Evolutionary conservation across 2,329 filamentous ascomycete genomes (phyloP), one percentile per base, ranked within the genome.

Genomic region (Claviceps sp.): DNA sequence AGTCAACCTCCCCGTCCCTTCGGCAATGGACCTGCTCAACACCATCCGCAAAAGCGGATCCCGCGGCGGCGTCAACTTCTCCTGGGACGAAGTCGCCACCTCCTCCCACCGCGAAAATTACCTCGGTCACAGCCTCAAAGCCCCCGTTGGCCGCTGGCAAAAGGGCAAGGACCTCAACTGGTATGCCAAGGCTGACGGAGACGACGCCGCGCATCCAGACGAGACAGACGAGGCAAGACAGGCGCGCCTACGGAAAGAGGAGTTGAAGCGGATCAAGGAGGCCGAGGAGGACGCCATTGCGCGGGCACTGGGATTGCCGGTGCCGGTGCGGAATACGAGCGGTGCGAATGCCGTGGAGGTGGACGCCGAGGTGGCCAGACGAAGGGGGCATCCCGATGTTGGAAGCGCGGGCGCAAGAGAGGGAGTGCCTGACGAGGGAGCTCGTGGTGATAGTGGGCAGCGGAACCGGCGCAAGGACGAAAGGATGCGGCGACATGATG

Each of bases 1-100:
- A 14, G 16, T 13, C 19, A n/a, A 40, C 3, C n/a, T 41, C 7
- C 5, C 19, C 41, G 11, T 3, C 17, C 41, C 17, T 22, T 19
- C 26, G 48, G 52, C 55, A 52, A 96, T 98, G 93, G 93, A 98
- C 77, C 80, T 98, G 52, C 81, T 97, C 51, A 87, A 90, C 54
- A 89, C 87, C 43, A 85, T 98, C 56, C 88, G 90, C 63, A 97
- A 98, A 71, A 72, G 76, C 17, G 91, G 95, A 67, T 93, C 89
- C 61, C 85, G 93, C 59, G 93, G 93, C 63, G 93, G 93, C 64
- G 86, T 86, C 68, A 89, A 96, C 68, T 98, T 98, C 73, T 90
- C 84, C 70, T 97, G 93, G 93, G 87, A 91, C 58, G 89, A 96
- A 60, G 91, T 98, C 64, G 85, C 91, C 65, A 82, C 76, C 58